Base-by-base conservation (phyloP, 2,329 filamentous ascomycete genomes). In the Cryphonectria carpinicola region DNA sequence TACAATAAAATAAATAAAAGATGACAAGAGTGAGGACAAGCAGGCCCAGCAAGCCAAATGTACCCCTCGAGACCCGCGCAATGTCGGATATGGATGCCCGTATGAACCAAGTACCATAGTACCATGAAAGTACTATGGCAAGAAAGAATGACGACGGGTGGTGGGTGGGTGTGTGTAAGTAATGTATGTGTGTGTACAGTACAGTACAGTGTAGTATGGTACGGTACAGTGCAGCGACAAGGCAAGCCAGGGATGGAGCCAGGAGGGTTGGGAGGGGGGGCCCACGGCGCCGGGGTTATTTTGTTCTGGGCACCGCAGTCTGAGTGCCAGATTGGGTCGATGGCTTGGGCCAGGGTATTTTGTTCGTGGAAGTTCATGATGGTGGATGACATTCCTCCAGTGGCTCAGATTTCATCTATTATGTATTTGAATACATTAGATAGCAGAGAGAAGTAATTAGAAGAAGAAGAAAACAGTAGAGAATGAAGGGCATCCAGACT, bases 261-360 rank as follows among this genome's bases (percentile, higher is more conserved):
- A 41, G 37, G 52, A 28, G 46, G 46, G 28, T 10, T 49, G 65
- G 37, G 64, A 7, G 61, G 61, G 39, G 61, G 61, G 39, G 39
- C n/a, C 52, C 52, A 49, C 65, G 46, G 65, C 65, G 65, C 65
- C 65, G 54, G 65, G 65, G 54, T 61, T 67, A 67, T 67, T 67
- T 37, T 63, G 28, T 35, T 58, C n/a, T 39, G 58, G 58, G 22
- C 35, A 32, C 58, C 22, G 58, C 32, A 61, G 58, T 39, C 35
- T 39, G 56, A 35, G 56, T 35, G 32, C 56, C 28, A 61, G 28
- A 35, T 32, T 60, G 32, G 28, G 56, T 22, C 28, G 10, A 60
- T 22, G 32, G 58, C 32, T 61, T 35, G 35, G 35, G 13, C 58
- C 3, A 28, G 32, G 19, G n/a, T 28, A 10, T 14, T 58, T 32